Conservation (phyloP, 208 protist species). For the Wallacemonas sp. region DNA sequence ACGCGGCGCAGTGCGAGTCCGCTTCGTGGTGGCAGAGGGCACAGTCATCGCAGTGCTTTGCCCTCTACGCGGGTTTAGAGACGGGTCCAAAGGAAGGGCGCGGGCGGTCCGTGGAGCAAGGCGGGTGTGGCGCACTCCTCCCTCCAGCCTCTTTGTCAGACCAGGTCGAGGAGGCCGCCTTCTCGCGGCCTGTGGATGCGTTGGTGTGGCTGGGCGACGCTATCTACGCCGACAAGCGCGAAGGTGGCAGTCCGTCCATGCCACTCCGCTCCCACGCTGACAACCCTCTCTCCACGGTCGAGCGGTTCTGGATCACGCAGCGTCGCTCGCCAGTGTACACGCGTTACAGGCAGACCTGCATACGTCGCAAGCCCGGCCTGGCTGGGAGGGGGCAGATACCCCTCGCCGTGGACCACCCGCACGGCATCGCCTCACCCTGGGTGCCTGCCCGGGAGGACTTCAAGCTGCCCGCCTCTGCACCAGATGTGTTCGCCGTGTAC, state of each 20-base stretch:
- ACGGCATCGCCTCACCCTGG: neutral
- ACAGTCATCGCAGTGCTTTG: constrained; percentile 22
- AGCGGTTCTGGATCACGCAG: constrained; percentile 63
- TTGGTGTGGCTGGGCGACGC: constrained; percentile 83
- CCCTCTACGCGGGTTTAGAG: constrained; percentile 26
- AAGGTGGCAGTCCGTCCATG: constrained; percentile 24
- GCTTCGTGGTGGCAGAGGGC: constrained; percentile 16
- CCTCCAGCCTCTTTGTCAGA: neutral
- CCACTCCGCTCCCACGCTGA: constrained; percentile 10
- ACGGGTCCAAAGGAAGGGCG: neutral
- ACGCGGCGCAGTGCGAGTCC: constrained; percentile 42
- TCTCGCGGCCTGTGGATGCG: constrained; percentile 41
- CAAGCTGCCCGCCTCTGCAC: neutral
- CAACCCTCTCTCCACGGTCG: constrained; percentile 40
- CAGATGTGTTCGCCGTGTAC: constrained; percentile 29
- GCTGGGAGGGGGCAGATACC: constrained; percentile 1
- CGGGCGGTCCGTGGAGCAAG: neutral
- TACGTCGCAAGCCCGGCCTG: constrained; percentile 10
- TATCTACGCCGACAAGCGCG: constrained; percentile 77
- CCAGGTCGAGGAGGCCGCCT: constrained; percentile 15
- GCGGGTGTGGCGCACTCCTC: constrained; percentile 7
- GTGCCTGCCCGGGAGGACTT: neutral
- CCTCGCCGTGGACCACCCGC: neutral
- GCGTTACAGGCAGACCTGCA: constrained; percentile 56
- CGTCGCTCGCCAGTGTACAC: constrained; percentile 54